Percentiles rank a stretch among this genome's conserved stretches.
Conservation (phyloP, 192 early-diverging fungal species). For the Coemansia sp. region DNA sequence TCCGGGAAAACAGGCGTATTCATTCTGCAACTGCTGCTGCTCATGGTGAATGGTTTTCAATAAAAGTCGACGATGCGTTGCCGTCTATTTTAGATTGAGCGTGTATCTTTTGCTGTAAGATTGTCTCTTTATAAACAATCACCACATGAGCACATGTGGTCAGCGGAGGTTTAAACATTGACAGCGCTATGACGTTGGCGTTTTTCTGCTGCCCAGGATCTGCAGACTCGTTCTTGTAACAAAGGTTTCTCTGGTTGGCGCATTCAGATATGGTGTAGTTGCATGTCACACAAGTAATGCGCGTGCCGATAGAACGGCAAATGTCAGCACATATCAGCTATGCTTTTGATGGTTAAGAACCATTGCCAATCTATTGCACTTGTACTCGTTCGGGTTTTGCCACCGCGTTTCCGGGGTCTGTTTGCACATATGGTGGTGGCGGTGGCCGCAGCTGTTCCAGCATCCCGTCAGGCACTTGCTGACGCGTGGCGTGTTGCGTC, state of each 20-base stretch:
- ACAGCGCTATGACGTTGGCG: neutral
- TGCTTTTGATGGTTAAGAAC: neutral
- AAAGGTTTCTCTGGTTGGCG: neutral
- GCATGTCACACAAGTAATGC: neutral
- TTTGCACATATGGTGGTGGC: constrained; percentile 5
- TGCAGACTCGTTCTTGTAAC: neutral
- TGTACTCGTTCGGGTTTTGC: neutral
- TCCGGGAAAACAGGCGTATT: neutral
- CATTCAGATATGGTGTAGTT: neutral
- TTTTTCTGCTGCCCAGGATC: neutral
- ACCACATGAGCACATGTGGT: neutral
- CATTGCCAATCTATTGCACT: neutral
- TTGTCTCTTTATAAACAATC: neutral
- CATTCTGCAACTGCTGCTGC: neutral
- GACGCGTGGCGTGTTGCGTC: neutral
- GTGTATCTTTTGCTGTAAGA: neutral
- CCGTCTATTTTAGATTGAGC: neutral
- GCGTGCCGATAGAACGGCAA: neutral
- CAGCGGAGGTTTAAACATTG: neutral
- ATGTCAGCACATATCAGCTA: neutral
- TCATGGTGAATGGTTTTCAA: neutral
- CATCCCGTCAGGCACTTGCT: neutral
- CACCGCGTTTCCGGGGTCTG: neutral
- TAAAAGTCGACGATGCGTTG: neutral
- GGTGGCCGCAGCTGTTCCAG: constrained; percentile 8